Evolutionary conservation across 768 basidiomycete species (phyloP), one percentile per base, ranked within the genome.

Genomic region (Suillus americanus): DNA sequence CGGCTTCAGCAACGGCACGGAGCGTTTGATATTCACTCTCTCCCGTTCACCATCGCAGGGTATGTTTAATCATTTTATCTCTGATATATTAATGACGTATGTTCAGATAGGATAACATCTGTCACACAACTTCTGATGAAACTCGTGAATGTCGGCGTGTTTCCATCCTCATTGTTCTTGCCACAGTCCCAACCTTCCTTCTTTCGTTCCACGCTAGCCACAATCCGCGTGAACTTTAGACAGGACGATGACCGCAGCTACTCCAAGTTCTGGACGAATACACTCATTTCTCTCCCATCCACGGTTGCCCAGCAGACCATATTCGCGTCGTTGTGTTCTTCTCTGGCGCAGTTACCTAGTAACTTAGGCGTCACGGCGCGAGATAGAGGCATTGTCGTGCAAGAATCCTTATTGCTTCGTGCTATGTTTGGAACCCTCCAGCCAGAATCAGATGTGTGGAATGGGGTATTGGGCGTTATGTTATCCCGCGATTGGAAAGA

Each of bases 101-200:
- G 14, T 45, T 23, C 66, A 85, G 82, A 79, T 50, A 73, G 79
- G 51, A 67, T 79, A 40, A 70, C 75, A 18, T 81, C 83, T 25
- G 50, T 91, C 10, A 75, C 79, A 4, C 87, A 84, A 66, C 80
- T 93, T 10, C 69, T 92, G 38, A 78, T 80, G 30, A 92, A 90
- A 77, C 82, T 93, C 30, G 86, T 87, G 28, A 87, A 86, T 62
- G 72, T 89, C 46, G 89, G 92, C 12, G 73, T 87, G 20, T 90
- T 92, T 69, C 89, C 89, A 16, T 66, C 81, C 1, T 75, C 79
- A 12, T 77, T 76, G 3, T 84, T 86, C 8, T 74, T 75, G 7
- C 75, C 84, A 3, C 83, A 81, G n/a, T 86, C 86, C 0, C 89
- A 89, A 63, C 81, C 88, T 7, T 92, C 89, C 1, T 94, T 94